Evolutionary conservation across 129 eudicot species (phyloP).

Genomic region (Escallonia rubra): DNA sequence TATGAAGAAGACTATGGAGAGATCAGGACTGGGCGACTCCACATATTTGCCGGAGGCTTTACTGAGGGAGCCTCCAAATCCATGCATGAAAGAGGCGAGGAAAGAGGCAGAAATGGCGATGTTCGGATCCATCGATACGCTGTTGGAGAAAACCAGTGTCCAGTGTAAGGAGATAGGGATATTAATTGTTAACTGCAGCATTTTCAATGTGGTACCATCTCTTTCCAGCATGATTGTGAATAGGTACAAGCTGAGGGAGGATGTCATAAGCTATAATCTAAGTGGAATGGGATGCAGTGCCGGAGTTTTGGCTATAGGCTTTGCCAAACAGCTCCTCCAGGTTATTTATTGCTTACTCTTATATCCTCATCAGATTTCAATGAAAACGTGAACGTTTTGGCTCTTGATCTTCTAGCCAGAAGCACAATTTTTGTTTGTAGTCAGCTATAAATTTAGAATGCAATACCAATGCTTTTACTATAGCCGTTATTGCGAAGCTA

Average conservation of each 20-base stretch:
- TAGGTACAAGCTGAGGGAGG: slow-evolving; percentile 45
- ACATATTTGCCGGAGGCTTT: slow-evolving; percentile 41
- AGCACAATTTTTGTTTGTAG: neutral
- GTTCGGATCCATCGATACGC: slow-evolving; percentile 51
- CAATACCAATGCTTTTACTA: neutral
- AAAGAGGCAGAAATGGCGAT: slow-evolving; percentile 47
- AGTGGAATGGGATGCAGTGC: slow-evolving; percentile 73
- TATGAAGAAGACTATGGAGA: slow-evolving; percentile 29
- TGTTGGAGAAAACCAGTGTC: slow-evolving; percentile 42
- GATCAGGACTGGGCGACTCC: slow-evolving; percentile 47
- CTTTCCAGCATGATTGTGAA: slow-evolving; percentile 50
- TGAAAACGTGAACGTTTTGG: neutral
- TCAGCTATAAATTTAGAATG: neutral
- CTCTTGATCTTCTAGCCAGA: neutral
- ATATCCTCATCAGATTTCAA: neutral
- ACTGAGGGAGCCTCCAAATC: slow-evolving; percentile 7
- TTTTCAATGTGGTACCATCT: slow-evolving; percentile 47
- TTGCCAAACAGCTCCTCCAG: slow-evolving; percentile 57
- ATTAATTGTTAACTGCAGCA: slow-evolving; percentile 41
- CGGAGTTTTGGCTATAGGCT: slow-evolving; percentile 39
- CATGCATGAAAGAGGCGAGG: slow-evolving; percentile 30
- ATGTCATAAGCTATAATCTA: slow-evolving; percentile 43
- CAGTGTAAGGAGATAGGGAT: slow-evolving; percentile 42
- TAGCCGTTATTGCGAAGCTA: too few relatives aligned
- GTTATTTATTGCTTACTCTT: slow-evolving; percentile 4